A percentile compares a stretch with the other conserved stretches of the same genome.
Evolutionary conservation across 495 filamentous ascomycete species (phyloP).

Genomic region (Cenococcum geophilum): DNA sequence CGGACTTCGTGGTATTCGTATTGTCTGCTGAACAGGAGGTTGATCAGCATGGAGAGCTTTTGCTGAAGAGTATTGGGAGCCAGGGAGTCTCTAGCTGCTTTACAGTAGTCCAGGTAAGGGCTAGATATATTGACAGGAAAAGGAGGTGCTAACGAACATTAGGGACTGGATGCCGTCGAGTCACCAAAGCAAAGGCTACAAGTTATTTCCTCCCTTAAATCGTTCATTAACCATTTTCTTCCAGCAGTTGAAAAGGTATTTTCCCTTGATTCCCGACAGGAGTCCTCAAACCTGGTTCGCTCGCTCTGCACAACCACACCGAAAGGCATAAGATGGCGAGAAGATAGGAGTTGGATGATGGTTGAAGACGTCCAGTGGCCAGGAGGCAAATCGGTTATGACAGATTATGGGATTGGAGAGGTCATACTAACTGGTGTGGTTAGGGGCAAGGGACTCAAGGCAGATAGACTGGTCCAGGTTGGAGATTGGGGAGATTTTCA

Average conservation of each 20-base stretch:
- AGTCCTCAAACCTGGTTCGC: slow-evolving; percentile 81
- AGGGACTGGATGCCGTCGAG: slow-evolving; percentile 65
- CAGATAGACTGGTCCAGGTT: slow-evolving; percentile 82
- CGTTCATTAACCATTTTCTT: slow-evolving; percentile 90
- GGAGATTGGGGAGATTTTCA: slow-evolving; percentile 95
- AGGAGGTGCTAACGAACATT: neutral
- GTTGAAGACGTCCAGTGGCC: slow-evolving; percentile 74
- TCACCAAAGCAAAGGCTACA: slow-evolving; percentile 69
- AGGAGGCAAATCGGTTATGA: slow-evolving; percentile 42
- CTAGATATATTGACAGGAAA: neutral
- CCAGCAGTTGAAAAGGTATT: slow-evolving; percentile 80
- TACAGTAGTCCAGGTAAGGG: slow-evolving; percentile 58
- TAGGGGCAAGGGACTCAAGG: slow-evolving; percentile 78
- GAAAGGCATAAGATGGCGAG: slow-evolving; percentile 89
- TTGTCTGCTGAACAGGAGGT: slow-evolving; percentile 77
- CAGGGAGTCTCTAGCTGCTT: slow-evolving; percentile 88
- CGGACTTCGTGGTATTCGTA: slow-evolving; percentile 83
- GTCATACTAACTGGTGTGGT: slow-evolving; percentile 81
- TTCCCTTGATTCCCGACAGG: slow-evolving; percentile 76
- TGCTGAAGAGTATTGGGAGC: slow-evolving; percentile 78
- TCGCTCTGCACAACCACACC: slow-evolving; percentile 84
- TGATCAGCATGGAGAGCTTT: slow-evolving; percentile 70
- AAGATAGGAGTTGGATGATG: slow-evolving; percentile 90
- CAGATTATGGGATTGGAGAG: slow-evolving; percentile 41
- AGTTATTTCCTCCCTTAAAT: slow-evolving; percentile 71